Percentiles rank a stretch among this genome's conserved stretches.
phyloP scores from a whole-genome alignment of 208 protist species.

The Porcisia hertigi region DNA sequence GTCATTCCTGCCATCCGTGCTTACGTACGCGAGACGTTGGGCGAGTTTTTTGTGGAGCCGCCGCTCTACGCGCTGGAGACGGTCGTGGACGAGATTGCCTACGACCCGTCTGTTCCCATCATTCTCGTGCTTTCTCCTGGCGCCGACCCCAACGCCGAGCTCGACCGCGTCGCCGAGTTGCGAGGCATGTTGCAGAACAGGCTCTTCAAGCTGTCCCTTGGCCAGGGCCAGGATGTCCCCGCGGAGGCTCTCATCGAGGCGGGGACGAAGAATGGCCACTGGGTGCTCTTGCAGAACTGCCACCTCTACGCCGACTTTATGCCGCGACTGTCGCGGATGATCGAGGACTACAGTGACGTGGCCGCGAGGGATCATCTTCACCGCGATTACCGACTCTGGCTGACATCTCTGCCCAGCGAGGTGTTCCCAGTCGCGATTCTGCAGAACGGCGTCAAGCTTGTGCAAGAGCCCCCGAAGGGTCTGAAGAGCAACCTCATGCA shows the following conservation, averaged over 20 bases:
- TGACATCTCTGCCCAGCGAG: constrained; percentile 97
- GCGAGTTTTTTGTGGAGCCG: constrained; percentile 88
- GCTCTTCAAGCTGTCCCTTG: constrained; percentile 94
- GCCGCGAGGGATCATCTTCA: constrained; percentile 90
- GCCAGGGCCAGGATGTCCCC: constrained; percentile 94
- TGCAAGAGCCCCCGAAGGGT: constrained; percentile 98
- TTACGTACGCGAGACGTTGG: constrained; percentile 87
- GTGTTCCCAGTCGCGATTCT: constrained; percentile 98
- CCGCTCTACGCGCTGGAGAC: constrained; percentile 94
- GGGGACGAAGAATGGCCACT: constrained; percentile 86
- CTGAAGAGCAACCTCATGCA: constrained; percentile 96
- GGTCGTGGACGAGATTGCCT: constrained; percentile 87
- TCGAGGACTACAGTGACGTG: constrained; percentile 92
- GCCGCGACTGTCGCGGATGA: constrained; percentile 91
- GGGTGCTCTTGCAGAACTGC: constrained; percentile 97
- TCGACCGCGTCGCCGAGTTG: constrained; percentile 95
- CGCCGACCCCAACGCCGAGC: constrained; percentile 95
- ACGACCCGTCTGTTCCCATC: constrained; percentile 90
- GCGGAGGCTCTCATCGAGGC: constrained; percentile 91
- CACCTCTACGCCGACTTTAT: constrained; percentile 95
- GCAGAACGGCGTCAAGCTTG: constrained; percentile 98
- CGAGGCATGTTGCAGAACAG: constrained; percentile 80
- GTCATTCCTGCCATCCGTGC: constrained; percentile 93
- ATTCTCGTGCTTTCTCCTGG: constrained; percentile 98
- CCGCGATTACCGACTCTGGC: constrained; percentile 97